phyloP scores from a whole-genome alignment of 768 basidiomycete species.

The Russula emetica region DNA sequence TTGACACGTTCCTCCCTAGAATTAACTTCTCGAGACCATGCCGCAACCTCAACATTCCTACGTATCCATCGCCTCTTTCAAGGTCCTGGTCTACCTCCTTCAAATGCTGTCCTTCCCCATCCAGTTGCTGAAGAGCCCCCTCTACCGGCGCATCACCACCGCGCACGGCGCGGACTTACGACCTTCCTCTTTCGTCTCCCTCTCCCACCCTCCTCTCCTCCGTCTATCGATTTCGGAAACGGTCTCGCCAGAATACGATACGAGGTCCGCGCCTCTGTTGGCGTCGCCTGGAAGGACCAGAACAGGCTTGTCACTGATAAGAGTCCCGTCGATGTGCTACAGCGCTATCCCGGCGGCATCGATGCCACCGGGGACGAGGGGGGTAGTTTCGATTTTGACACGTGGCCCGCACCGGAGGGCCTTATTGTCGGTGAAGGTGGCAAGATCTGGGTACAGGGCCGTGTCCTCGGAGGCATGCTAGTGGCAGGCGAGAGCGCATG shows the following conservation, averaged over 20 bases:
- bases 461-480: constrained; percentile 55
- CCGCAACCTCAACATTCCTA: constrained; percentile 74
- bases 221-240: constrained; percentile 65
- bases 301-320: constrained; percentile 61
- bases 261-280: constrained; percentile 67
- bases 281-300: constrained; percentile 73
- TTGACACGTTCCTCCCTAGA: constrained; percentile 41
- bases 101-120: constrained; percentile 72
- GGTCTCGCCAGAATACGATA: constrained; percentile 68
- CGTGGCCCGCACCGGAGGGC: constrained; percentile 46
- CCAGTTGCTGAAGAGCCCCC: constrained; percentile 53
- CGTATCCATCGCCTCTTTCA: constrained; percentile 71
- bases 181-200: constrained; percentile 81
- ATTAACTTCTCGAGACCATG: constrained; percentile 70
- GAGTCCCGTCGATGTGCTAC: constrained; percentile 60
- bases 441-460: constrained; percentile 73
- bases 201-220: constrained; percentile 60
- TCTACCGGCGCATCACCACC: constrained; percentile 61
- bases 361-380: constrained; percentile 31
- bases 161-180: constrained; percentile 69
- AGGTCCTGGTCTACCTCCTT: constrained; percentile 76
- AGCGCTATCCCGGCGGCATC: constrained; percentile 31
- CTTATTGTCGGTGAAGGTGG: constrained; percentile 72
- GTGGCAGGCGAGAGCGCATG: constrained; percentile 68
- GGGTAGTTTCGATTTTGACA: constrained; percentile 29